Base-by-base conservation (phyloP, 306 rosid species). In the Cyclanthera cordifolia region DNA sequence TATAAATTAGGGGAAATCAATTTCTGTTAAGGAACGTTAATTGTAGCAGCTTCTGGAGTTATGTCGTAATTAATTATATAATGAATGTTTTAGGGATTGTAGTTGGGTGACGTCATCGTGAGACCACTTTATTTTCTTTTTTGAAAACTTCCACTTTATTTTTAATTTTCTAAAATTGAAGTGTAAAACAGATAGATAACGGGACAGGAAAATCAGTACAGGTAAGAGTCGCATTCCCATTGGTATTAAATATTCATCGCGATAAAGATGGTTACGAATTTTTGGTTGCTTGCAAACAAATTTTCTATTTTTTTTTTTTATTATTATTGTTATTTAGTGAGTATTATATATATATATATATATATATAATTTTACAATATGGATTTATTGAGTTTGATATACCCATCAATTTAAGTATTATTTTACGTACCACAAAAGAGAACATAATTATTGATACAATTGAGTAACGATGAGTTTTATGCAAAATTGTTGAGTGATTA, bases 211-310 rank as follows among this genome's bases (percentile, higher is more conserved):
- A 59, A 34, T 6, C 23, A 30, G 65, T 57, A 57, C 67, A 37
- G 67, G 49, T 60, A 34, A 60, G 67, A 37, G 43, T 37, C 10
- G 67, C 67, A 37, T 37, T 60, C 49, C 51, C 28, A 41, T 41
- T 63, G 15, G 43, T 37, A 37, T 37, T 37, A 37, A 27, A 37
- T 37, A 37, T 37, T 37, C 12, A 37, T 37, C 0, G 8, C 4
- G 16, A 41, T 12, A 64, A 43, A 0, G 69, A 64, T 64, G 28
- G 52, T 64, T 64, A 6, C 1, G 3, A 59, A 32, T 8, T 17
- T 34, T 32, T n/a, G 15, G 66, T 59, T n/a, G 47, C 66, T n/a
- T 59, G 19, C 6, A 6, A n/a, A 54, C 24, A 30, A 59, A 8
- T 3, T 37, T 37, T 37, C 43, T 7, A 1, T 6, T 11, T 8